Evolutionary conservation across 2,329 filamentous ascomycete genomes (phyloP).

Genomic region (Lachnellula occidentalis): DNA sequence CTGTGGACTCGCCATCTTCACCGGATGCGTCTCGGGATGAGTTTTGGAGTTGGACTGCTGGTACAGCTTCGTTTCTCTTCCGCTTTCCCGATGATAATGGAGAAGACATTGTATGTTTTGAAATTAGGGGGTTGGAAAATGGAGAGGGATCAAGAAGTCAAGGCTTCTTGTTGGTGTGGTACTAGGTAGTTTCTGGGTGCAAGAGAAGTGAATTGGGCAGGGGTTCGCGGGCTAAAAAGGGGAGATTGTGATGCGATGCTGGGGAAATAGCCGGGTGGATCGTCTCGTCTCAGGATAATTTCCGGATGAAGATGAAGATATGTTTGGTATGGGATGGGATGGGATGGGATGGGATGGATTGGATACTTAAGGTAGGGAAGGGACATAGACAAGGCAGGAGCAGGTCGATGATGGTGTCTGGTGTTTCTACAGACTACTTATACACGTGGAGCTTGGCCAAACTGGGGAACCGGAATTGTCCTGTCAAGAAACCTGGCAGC

Average conservation of each 20-base stretch:
- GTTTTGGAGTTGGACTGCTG: constrained; percentile 55
- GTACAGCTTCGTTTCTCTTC: constrained; percentile 61
- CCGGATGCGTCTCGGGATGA: constrained; percentile 79
- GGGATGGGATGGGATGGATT: no score
- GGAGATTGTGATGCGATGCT: background rate
- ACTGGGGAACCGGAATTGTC: no score
- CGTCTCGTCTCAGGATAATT: background rate
- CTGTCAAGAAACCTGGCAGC: no score
- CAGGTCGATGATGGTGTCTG: no score
- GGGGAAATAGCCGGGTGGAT: background rate
- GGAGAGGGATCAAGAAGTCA: background rate
- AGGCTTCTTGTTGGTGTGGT: background rate
- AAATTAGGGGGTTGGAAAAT: background rate
- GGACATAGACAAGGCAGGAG: no score
- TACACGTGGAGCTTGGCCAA: no score
- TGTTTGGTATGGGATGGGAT: no score
- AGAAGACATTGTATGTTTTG: constrained; percentile 28
- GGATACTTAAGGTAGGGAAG: no score
- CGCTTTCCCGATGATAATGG: constrained; percentile 54
- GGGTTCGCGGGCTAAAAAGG: background rate
- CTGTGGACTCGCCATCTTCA: constrained; percentile 73
- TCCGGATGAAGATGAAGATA: no score
- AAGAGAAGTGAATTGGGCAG: background rate
- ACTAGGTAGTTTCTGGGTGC: background rate
- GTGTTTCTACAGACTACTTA: no score